Base-by-base conservation (phyloP, 306 rosid species). In the Comarum palustre region DNA sequence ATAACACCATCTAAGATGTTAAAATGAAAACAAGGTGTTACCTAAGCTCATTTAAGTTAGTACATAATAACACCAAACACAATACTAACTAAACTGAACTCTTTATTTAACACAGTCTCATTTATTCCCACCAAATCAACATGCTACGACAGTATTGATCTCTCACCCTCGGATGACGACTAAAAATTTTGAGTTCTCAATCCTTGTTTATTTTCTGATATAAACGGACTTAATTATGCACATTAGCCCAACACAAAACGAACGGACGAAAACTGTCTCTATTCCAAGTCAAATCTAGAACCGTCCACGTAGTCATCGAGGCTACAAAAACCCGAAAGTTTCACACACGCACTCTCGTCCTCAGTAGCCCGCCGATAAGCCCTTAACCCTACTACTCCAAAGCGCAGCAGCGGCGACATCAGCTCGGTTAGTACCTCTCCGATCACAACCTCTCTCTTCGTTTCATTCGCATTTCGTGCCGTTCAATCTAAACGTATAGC, bases 291-390 rank as follows among this genome's bases (percentile, higher is more conserved):
- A 4, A 64, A 82, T 82, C 76, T 0, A 0, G 36, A 8, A 8
- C 80, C 85, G 83, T 82, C 10, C 6, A 48, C 69, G 42, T 0
- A 2, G 1, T 29, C 58, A 71, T 66, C 25, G 0, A 0, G 10
- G 15, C 57, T 48, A 76, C 77, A 83, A 86, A 86, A 86, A 74
- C 84, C 87, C 82, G 79, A 59, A 14, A 11, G 47, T 29, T 46
- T 31, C 24, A 8, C 29, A 8, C 29, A 38, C 3, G 19, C 13
- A 3, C 47, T 2, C 8, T 10, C 61, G 39, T 16, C 24, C 3
- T 72, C 22, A 4, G 32, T 27, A 45, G 42, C 67, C 69, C 64
- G 52, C 72, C 24, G 55, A 63, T 68, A 70, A 83, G 51, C 82
- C 79, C 79, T 80, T 62, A 73, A 27, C 25, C 39, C 7, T 36